Evolutionary conservation across 768 basidiomycete genomes (phyloP), one percentile per base, ranked within the genome.

Genomic region (Hypsizygus marmoreus): DNA sequence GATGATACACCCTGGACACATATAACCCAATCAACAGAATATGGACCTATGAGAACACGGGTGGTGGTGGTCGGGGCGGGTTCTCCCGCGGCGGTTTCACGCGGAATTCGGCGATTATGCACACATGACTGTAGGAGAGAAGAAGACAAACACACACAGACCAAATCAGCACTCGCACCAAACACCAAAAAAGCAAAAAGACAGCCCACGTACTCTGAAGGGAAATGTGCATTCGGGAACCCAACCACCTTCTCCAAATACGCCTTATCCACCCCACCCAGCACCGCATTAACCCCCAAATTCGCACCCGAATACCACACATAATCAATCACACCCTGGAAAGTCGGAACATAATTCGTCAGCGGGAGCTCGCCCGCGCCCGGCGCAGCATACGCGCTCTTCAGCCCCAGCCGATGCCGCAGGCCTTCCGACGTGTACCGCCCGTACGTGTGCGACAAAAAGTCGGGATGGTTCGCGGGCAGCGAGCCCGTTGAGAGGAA

Each of bases 161-260:
- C n/a, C n/a, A n/a, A 6, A 51, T 43, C 26, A 56, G 49, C 45
- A 48, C 24, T 12, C 38, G 11, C 6, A 58, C 43, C 38, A 51
- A 25, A 49, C 24, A 43, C 14, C 39, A 38, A 49, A 47, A 22
- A 24, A 10, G 14, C 4, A 31, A 20, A 45, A 29, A 36, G 6
- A 9, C 47, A 43, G 20, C 20, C 50, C 12, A 85, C 92, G 62
- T 67, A 97, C 94, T 97, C 95, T 48, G 93, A 95, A 17, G 95
- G 93, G 77, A 94, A 97, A 63, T 97, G 92, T 2, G 85, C 81
- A 66, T 97, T 95, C 22, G 97, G 97, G 77, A 98, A 98, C 28
- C 97, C 97, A 34, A 97, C 95, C 13, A 82, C 82, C 71, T 91
- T 91, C 53, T 87, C 83, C 62, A 97, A 63, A 72, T 99, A 99